Evolutionary conservation across 2,329 filamentous ascomycete genomes (phyloP), one percentile per base, ranked within the genome.

Genomic region (Monilinia fructigena): DNA sequence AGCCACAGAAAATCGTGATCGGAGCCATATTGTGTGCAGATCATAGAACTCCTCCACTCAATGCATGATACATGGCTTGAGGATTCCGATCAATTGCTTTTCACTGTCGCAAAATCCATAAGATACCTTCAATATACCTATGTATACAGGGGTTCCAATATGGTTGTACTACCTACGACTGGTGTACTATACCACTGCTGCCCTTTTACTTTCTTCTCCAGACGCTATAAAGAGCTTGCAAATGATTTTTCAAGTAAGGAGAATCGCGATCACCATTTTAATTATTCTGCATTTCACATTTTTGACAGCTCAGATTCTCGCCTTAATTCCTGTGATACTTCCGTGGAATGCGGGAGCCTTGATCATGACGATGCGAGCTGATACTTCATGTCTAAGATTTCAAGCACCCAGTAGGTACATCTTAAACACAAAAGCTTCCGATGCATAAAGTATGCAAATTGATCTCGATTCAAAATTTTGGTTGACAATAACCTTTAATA

Each of bases 241-340:
- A 38, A 26, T 20, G 11, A 18, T 28, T 23, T 26, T 4, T 16
- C 26, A 38, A 50, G 58, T 31, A 60, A 40, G 47, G 53, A 50
- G 23, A 26, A 50, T 20, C 5, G 31, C 8, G 14, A 61, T 61
- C n/a, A 14, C 5, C 20, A 8, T 55, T 40, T 50, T 26, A 18
- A 4, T 35, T n/a, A 38, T 50, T 50, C 28, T 38, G 45, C 31
- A 40, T 20, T 50, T 31, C 47, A 35, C 16, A 26, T 26, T 38
- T 40, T 61, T 10, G 58, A 61, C 40, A 61, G 58, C 28, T 61
- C 45, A 52, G 45, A 61, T 61, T 48, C 23, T 61, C n/a, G 45
- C 45, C 58, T 60, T 18, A 60, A 50, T 60, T 11, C 28, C 42
- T 23, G 35, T 8, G 42, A 35, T 50, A 23, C 10, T 40, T 38